Evolutionary conservation across 2,329 filamentous ascomycete genomes (phyloP).

Genomic region (Exophiala alcalophila): DNA sequence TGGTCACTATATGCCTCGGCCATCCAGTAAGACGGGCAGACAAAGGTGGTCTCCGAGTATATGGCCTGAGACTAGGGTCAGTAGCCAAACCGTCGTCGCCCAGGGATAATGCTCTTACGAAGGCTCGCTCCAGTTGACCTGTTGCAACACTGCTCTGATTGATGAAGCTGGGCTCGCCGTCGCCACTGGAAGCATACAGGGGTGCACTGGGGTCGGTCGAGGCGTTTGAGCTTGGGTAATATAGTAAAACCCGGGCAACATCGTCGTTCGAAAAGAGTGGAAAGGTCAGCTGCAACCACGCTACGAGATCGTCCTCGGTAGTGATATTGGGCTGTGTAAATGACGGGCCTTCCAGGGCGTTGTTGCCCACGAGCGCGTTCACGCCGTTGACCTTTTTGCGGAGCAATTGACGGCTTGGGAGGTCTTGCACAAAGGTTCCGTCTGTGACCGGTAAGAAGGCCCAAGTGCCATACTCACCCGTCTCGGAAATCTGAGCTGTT

Average conservation of each 20-base stretch:
- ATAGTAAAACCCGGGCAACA: conserved; percentile 39
- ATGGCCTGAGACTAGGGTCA: conserved; percentile 40
- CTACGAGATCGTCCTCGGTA: conserved; percentile 40
- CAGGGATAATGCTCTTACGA: conserved; percentile 13
- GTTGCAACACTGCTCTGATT: conserved; percentile 49
- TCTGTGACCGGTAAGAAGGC: conserved; percentile 47
- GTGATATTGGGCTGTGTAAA: conserved; percentile 48
- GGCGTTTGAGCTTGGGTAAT: conserved; percentile 38
- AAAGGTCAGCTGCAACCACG: conserved; percentile 42
- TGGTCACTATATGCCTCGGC: conserved; percentile 49
- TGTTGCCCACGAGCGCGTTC: conserved; percentile 43
- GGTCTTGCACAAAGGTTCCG: conserved; percentile 38
- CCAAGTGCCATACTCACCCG: conserved; percentile 42
- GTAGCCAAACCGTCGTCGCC: neutral
- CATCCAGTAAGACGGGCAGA: conserved; percentile 56
- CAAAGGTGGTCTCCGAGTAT: conserved; percentile 55
- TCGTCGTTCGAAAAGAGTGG: conserved; percentile 42
- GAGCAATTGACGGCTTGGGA: conserved; percentile 40
- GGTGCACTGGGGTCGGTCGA: conserved; percentile 30
- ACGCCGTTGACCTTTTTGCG: conserved; percentile 40
- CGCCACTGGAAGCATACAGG: conserved; percentile 40
- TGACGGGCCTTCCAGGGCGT: conserved; percentile 50
- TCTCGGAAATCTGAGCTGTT: conserved; percentile 35
- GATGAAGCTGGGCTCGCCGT: conserved; percentile 46
- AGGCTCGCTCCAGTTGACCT: conserved; percentile 55